These are phyloP conservation scores for Jatropha podagrica DNA, from an alignment of 441 rosid genomes.

Conservation along the genomic window DNA sequence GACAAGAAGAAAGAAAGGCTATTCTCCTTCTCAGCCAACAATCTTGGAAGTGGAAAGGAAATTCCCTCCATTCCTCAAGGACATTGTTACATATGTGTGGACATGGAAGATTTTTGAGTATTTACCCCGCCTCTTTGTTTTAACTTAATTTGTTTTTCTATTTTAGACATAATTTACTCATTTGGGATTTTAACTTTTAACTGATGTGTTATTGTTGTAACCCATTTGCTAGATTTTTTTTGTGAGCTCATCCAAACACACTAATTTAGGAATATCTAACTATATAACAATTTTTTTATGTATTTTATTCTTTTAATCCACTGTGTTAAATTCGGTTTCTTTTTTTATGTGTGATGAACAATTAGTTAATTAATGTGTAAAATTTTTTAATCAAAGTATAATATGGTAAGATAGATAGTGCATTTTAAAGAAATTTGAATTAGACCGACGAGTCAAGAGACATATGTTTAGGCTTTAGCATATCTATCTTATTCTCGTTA, in stretches of 20 bases:
- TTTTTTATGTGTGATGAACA: no score
- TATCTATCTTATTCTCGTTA: no score
- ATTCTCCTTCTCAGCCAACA: slow-evolving; percentile 21
- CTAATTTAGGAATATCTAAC: background rate
- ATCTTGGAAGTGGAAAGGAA: slow-evolving; percentile 17
- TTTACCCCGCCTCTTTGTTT: background rate
- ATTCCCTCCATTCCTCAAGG: slow-evolving; percentile 29
- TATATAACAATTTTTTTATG: no score
- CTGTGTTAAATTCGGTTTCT: no score
- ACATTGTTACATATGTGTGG: slow-evolving; percentile 33
- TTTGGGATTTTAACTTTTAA: background rate
- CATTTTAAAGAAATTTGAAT: no score
- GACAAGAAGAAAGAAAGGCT: slow-evolving; percentile 18
- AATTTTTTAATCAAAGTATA: no score
- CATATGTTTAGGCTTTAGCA: no score
- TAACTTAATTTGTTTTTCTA: background rate
- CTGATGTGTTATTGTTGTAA: background rate
- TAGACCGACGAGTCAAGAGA: no score
- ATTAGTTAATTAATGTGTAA: no score
- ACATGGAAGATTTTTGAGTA: slow-evolving; percentile 3
- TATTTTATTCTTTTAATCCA: no score
- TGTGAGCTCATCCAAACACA: background rate
- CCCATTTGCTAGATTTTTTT: background rate
- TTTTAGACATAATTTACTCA: background rate
- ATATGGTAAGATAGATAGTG: no score